Evolutionary conservation across 768 basidiomycete species (phyloP), one percentile per base, ranked within the genome.

Genomic region (Pisolithus sp.): DNA sequence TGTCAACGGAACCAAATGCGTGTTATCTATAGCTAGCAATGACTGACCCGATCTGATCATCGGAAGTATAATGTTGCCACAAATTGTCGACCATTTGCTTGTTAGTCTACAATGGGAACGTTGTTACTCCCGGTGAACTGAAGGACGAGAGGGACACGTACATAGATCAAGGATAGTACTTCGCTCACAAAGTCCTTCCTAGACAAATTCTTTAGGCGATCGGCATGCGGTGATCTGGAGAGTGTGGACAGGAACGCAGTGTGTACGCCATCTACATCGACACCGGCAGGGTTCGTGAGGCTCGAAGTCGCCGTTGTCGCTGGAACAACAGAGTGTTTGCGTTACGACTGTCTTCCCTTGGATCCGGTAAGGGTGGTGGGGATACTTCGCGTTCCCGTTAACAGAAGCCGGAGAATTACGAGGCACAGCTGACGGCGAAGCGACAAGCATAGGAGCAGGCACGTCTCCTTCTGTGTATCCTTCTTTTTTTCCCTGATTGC

Each of bases 21-120:
- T 9, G 17, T n/a, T n/a, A n/a, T n/a, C n/a, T n/a, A n/a, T 26
- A n/a, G 23, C 43, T 17, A 17, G 26, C 17, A 45, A 45, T 45
- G 24, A 45, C 30, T n/a, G 46, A 36, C 18, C 36, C 30, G 20
- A 15, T 23, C 31, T 47, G 37, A 21, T 20, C 46, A 34, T 46
- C 54, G 17, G 64, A 52, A 49, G 63, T 53, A 63, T 84, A 86
- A 40, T 79, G 76, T 52, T 70, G 73, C 71, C 75, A 83, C 43
- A 85, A 72, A 37, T 70, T 66, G 56, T 88, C 83, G 53, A 83
- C 83, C 58, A 87, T 87, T 15, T 72, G 66, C 57, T 78, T 74
- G 69, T 87, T 81, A 49, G 77, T 85, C 85, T 87, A 58, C 24
- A 12, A 26, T 26, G 26, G 41, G 30, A 51, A 38, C 42, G 17